Conservation (phyloP, 1,139 yeast species). For the Yamadazyma dendronema region DNA sequence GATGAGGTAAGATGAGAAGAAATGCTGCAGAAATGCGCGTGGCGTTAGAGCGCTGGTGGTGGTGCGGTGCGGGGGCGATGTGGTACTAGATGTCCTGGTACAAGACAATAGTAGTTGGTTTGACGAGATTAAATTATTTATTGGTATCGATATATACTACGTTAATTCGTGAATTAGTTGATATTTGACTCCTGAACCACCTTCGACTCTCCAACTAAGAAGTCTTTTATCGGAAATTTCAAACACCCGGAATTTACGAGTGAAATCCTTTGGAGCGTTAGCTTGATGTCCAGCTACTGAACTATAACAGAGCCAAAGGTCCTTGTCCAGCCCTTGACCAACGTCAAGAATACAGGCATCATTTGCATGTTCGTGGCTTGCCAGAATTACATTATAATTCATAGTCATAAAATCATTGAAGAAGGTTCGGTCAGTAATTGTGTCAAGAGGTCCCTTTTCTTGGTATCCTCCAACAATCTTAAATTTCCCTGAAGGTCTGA, state of each 20-base stretch:
- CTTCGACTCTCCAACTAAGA: constrained; percentile 42
- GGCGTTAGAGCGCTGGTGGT: not conserved
- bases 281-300: constrained; percentile 42
- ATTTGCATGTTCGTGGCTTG: constrained; percentile 57
- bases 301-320: constrained; percentile 42
- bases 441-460: constrained; percentile 39
- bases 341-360: constrained; percentile 47
- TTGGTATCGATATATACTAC: too few species aligned
- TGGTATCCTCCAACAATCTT: constrained; percentile 49
- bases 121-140: not conserved
- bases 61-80: constrained; percentile 1
- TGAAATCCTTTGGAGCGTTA: constrained; percentile 22
- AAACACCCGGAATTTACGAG: constrained; percentile 36
- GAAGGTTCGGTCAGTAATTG: constrained; percentile 33
- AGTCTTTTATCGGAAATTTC: constrained; percentile 26
- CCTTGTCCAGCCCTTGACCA: constrained; percentile 4
- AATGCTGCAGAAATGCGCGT: not conserved
- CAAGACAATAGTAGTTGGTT: too few species aligned
- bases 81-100: too few species aligned
- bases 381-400: constrained; percentile 45
- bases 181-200: constrained; percentile 31
- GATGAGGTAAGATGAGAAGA: constrained; percentile 8
- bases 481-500: constrained; percentile 48
- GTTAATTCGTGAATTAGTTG: constrained; percentile 26
- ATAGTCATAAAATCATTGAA: constrained; percentile 37